Evolutionary conservation across 1,284 basidiomycete species (phyloP), one percentile per base, ranked within the genome.

Genomic region (Nidula niveotomentosa): DNA sequence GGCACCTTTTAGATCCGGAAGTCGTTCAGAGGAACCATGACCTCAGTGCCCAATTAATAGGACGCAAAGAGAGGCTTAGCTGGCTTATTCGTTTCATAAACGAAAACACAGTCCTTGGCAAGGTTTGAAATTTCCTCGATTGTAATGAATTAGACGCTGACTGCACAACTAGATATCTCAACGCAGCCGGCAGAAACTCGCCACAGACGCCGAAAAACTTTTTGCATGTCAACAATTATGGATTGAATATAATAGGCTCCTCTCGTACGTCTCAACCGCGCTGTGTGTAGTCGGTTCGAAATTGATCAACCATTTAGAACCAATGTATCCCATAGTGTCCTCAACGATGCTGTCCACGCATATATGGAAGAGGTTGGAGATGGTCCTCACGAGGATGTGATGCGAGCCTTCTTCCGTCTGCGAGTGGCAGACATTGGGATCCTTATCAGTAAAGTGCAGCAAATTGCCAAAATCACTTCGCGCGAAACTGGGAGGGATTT

Each of bases 1-100:
- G 18, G 50, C 33, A 18, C 48, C 23, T n/a, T 52, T 3, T 54
- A 94, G 94, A 88, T 64, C 76, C 84, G 1, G 80, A 88, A 53
- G 81, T 95, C 52, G 83, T 95, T 46, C 81, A 84, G 9, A 78
- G 83, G 3, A 89, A 89, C 56, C 86, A 91, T 58, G 96, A 98
- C 66, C 76, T 98, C 41, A 86, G 86, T 8, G 77, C 85, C 1
- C 94, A 96, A 64, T 75, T 99, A 55, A 80, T 80, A 2, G 86
- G 88, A 53, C 84, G 94, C 33, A 86, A 90, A 58, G 84, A 86
- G 45, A 80, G 92, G 44, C 76, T 97, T 13, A 85, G 83, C 51
- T 91, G 90, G 75, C 78, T 99, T 8, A 92, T 97, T 62, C 78
- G 79, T 15, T 97, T 96, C 68, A 90, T 99, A 60, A 92, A 92